These are phyloP conservation scores for Penicillium subrubescens DNA, from an alignment of 495 filamentous ascomycete genomes.

Conservation along the genomic window DNA sequence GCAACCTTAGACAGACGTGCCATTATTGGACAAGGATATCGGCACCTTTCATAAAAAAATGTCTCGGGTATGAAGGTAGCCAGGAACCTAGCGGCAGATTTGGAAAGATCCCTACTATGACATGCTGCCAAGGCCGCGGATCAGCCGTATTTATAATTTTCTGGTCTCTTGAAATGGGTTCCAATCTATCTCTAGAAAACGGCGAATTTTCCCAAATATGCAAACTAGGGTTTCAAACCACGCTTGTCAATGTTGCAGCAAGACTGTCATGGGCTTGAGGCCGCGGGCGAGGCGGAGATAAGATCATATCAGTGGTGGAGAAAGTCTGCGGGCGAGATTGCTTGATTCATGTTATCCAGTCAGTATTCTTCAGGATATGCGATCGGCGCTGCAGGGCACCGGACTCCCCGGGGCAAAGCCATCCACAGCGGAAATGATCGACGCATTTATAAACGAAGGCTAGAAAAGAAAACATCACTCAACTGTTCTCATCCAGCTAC, in stretches of 20 bases:
- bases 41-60: background rate
- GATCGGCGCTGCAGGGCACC: conserved; percentile 15
- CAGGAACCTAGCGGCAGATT: background rate
- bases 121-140: background rate
- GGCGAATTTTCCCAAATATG: background rate
- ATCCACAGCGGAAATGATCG: background rate
- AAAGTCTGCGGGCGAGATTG: background rate
- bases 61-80: background rate
- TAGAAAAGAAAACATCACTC: background rate
- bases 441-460: background rate
- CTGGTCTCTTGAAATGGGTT: background rate
- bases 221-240: background rate
- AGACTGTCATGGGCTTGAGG: background rate
- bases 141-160: background rate
- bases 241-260: conserved; percentile 2
- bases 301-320: conserved; percentile 7
- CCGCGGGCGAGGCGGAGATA: background rate
- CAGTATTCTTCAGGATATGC: background rate
- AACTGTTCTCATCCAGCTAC: background rate
- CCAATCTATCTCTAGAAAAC: background rate
- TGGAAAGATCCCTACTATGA: background rate
- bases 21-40: conserved; percentile 8
- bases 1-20: conserved; percentile 13
- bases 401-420: background rate
- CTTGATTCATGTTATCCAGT: background rate